phyloP scores from a whole-genome alignment of 2,329 filamentous ascomycete genomes.

The Helotiales sp. region DNA sequence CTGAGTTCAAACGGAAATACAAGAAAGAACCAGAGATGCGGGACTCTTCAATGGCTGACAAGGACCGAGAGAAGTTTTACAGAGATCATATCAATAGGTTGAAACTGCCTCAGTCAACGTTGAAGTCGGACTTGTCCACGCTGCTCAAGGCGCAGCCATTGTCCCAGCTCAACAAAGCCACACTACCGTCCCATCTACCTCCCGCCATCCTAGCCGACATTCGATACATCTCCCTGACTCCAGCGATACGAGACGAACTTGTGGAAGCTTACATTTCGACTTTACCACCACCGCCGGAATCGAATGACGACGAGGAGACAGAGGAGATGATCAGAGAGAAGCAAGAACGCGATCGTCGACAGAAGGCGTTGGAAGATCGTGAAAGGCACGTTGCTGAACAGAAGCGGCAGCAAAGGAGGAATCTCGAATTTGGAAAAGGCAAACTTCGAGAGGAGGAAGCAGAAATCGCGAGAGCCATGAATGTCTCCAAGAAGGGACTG shows the following conservation, averaged over 20 bases:
- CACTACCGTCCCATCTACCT: slow-evolving; percentile 58
- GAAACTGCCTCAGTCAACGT: slow-evolving; percentile 62
- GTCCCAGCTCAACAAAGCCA: slow-evolving; percentile 58
- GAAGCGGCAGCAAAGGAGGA: slow-evolving; percentile 58
- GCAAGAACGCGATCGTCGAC: slow-evolving; percentile 57
- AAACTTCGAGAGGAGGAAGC: slow-evolving; percentile 64
- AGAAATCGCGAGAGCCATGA: slow-evolving; percentile 69
- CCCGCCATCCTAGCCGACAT: slow-evolving; percentile 63
- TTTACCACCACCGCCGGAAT: slow-evolving; percentile 58
- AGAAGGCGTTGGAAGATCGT: slow-evolving; percentile 66
- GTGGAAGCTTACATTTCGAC: slow-evolving; percentile 66
- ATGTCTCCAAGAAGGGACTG: slow-evolving; percentile 65
- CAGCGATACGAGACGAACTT: slow-evolving; percentile 60
- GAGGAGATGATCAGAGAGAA: slow-evolving; percentile 51
- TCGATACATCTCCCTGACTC: slow-evolving; percentile 67
- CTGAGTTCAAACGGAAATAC: slow-evolving; percentile 91
- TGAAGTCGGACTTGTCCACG: slow-evolving; percentile 68
- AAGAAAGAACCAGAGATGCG: slow-evolving; percentile 81
- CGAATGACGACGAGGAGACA: slow-evolving; percentile 46
- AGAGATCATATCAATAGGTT: slow-evolving; percentile 70
- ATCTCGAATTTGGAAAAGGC: slow-evolving; percentile 60
- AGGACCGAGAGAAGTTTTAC: slow-evolving; percentile 78
- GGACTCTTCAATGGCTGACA: slow-evolving; percentile 68
- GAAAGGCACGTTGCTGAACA: slow-evolving; percentile 63
- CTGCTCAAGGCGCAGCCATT: slow-evolving; percentile 63